Evolutionary conservation across 208 protist species (phyloP), one percentile per base, ranked within the genome.

Genomic region (Kentomonas sorsogonicus): DNA sequence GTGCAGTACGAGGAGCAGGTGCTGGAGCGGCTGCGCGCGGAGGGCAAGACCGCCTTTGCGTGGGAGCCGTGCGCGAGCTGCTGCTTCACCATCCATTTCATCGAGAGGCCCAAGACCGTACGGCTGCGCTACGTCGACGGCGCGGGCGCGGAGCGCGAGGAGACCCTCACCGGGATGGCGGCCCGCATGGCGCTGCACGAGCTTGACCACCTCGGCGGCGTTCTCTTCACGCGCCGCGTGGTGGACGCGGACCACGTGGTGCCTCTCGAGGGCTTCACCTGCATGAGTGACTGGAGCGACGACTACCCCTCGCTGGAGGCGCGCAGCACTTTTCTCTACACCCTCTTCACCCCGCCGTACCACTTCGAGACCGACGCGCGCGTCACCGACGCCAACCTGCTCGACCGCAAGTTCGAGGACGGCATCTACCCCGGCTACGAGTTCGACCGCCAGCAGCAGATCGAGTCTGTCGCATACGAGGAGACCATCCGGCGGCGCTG

Each of bases 31-130:
- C 71, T 73, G 51, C 79, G 84, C 18, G 56, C 41, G 13, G 63
- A 61, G 11, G 65, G 74, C 20, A 70, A 76, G 54, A 94, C 83
- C 22, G 72, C 71, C 44, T 95, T 88, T 40, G 85, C 86, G 18
- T 95, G 89, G 86, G 89, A 95, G 74, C 85, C 89, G 30, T 95
- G 85, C 56, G 89, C 89, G 52, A 92, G 83, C 55, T 93, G 86
- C 69, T 78, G 80, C 48, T 93, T 90, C 56, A 55, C 93, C 18
- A 73, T 95, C 70, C 89, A 95, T 59, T 95, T 91, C 66, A 95
- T 95, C 56, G 89, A 95, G 59, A 77, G 89, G 3, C 89, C 89
- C 11, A 46, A 66, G 2, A 90, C 77, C 3, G 74, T 89, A 40
- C 80, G 70, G 2, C 1, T 90, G 20, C 66, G 67, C 6, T 79